These are phyloP conservation scores for Vanrija sp. DNA, from an alignment of 1,284 basidiomycete species.

Conservation along the genomic window DNA sequence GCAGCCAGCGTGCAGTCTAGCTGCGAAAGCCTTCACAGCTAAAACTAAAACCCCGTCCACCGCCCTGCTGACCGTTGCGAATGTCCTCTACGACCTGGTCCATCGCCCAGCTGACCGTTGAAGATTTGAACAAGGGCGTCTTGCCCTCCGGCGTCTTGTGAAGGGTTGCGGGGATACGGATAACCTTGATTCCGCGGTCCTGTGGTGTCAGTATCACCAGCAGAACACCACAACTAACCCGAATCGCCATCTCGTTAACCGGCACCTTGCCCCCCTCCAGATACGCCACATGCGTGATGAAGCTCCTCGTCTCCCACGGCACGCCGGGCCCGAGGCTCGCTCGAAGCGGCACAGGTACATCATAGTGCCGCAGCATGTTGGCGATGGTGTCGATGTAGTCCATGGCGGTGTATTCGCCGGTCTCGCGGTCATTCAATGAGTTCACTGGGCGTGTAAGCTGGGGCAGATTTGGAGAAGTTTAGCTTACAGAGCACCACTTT, in stretches of 20 bases:
- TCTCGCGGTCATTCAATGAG: conserved; percentile 84
- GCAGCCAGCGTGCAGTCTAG: no score
- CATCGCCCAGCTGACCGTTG: conserved; percentile 45
- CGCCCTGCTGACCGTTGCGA: no score
- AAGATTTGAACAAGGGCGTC: conserved; percentile 35
- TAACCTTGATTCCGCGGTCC: conserved; percentile 33
- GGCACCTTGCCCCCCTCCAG: conserved; percentile 61
- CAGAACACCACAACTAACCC: conserved; percentile 53
- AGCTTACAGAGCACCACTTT: conserved; percentile 78
- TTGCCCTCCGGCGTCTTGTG: conserved; percentile 16
- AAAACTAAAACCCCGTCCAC: no score
- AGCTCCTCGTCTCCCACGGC: conserved; percentile 27
- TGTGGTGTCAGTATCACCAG: conserved; percentile 4
- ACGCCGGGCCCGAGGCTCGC: conserved; percentile 65
- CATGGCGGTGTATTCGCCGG: conserved; percentile 72
- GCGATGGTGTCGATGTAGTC: conserved; percentile 82
- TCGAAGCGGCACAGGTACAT: conserved; percentile 52
- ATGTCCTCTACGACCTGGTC: conserved; percentile 15
- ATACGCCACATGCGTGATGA: conserved; percentile 77
- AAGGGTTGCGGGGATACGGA: conserved; percentile 29
- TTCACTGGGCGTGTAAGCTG: conserved; percentile 61
- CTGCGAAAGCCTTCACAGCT: no score
- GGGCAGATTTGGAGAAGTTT: neutral
- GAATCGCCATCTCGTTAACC: conserved; percentile 61
- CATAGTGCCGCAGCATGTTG: conserved; percentile 62